Evolutionary conservation across 2,329 filamentous ascomycete species (phyloP), one percentile per base, ranked within the genome.

Genomic region (Fusarium dlaminii): DNA sequence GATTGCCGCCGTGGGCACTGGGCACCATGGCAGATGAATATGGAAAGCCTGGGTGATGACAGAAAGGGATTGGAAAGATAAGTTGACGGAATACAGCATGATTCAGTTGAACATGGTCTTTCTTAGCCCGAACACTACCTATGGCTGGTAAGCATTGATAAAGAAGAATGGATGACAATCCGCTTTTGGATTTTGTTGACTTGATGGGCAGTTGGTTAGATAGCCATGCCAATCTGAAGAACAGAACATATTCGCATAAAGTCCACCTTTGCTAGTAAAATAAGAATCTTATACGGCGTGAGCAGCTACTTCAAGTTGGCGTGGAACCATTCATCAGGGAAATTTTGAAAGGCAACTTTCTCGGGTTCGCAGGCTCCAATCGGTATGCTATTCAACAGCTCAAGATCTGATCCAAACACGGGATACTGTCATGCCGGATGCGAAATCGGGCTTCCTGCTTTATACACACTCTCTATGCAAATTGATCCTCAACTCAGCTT

Each of bases 1-100:
- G 3, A 14, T 6, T 4, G 8, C 42, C 17, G 4, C 5, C 24
- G 4, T 20, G 12, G 11, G 11, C 24, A 14, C 2, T 20, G 12
- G 11, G 11, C 24, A 14, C 2, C 0, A 5, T 20, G 11, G 1
- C 8, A 27, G 5, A 27, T 18, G 11, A 45, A 8, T 18, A 27
- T 2, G 1, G 5, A 27, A 42, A 9, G 14, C 22, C 22, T 8
- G 22, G 17, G 17, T 5, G 8, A 6, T 10, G 9, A 15, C 13
- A 6, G 14, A 10, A 40, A 5, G 4, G 17, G 5, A 42, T 15
- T 42, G 3, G 14, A 17, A 6, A 22, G n/a, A 17, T 2, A 10
- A 1, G 9, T 7, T 42, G 1, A 17, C 8, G 39, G 2, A 42
- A n/a, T 0, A 15, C 1, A 10, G 15, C 13, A 42, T 15, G 1